These are phyloP conservation scores for Camelina sativa DNA, from an alignment of 345 rosid genomes.

Conservation along the genomic window DNA sequence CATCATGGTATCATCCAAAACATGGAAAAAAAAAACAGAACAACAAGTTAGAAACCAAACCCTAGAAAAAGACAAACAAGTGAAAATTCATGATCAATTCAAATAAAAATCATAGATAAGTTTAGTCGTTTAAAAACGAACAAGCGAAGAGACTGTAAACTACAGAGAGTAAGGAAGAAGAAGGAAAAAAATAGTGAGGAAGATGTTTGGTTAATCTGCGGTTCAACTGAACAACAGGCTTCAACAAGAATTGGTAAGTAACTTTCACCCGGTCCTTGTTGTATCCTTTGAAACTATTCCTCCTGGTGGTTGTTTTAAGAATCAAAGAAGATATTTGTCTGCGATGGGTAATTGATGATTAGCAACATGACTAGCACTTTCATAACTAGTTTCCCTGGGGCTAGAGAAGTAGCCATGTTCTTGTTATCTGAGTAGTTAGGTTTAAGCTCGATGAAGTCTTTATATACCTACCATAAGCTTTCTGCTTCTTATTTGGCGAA, in stretches of 20 bases:
- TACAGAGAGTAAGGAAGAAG: no score
- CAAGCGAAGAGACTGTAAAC: no score
- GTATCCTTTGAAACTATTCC: not conserved
- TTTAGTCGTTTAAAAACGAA: no score
- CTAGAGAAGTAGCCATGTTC: constrained; percentile 2
- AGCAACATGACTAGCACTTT: not conserved
- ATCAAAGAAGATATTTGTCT: not conserved
- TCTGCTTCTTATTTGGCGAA: not conserved
- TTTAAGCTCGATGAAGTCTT: no score
- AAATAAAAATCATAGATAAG: no score
- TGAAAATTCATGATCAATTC: no score
- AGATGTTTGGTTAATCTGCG: constrained; percentile 24
- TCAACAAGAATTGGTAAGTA: constrained; percentile 70
- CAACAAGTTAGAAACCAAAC: no score
- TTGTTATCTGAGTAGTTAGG: not conserved
- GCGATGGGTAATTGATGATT: not conserved
- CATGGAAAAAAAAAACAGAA: no score
- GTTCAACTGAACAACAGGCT: constrained; percentile 57
- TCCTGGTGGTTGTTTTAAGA: not conserved
- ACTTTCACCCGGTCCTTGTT: not conserved
- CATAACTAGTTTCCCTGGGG: not conserved
- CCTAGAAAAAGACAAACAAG: no score
- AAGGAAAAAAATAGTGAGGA: no score
- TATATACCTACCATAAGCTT: no score
- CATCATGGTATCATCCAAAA: no score